Conservation (phyloP, 2,329 filamentous ascomycete genomes). For the Emmonsia crescens region DNA sequence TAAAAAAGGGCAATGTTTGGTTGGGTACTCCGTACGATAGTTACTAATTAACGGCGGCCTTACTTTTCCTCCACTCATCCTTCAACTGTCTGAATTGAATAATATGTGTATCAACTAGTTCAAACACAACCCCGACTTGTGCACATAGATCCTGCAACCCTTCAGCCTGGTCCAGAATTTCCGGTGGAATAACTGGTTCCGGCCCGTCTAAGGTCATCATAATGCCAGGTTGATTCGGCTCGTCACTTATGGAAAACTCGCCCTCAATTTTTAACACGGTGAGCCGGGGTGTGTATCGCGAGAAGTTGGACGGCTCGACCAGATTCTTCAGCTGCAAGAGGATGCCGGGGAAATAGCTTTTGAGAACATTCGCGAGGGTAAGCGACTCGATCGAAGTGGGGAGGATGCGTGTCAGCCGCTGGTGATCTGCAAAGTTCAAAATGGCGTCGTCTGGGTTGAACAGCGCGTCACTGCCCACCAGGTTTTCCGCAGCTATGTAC, state of each 20-base stretch:
- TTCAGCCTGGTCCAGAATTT: background rate
- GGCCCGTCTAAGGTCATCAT: background rate
- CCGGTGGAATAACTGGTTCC: background rate
- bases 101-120: background rate
- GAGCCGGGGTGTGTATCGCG: background rate
- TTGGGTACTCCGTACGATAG: too few species aligned
- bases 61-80: background rate
- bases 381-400: background rate
- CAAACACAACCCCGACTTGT: background rate
- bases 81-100: background rate
- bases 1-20: background rate
- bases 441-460: background rate
- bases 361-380: background rate
- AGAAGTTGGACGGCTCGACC: background rate
- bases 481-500: background rate
- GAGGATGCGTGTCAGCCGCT: background rate
- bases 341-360: background rate
- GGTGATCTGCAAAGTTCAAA: background rate
- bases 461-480: constrained; percentile 45
- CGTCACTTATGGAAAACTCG: background rate
- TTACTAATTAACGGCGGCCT: background rate
- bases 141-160: background rate
- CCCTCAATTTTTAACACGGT: background rate
- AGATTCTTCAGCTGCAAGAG: background rate
- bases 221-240: background rate